Evolutionary conservation across 2,329 filamentous ascomycete species (phyloP), one percentile per base, ranked within the genome.

Genomic region (Verticillium klebahnii): DNA sequence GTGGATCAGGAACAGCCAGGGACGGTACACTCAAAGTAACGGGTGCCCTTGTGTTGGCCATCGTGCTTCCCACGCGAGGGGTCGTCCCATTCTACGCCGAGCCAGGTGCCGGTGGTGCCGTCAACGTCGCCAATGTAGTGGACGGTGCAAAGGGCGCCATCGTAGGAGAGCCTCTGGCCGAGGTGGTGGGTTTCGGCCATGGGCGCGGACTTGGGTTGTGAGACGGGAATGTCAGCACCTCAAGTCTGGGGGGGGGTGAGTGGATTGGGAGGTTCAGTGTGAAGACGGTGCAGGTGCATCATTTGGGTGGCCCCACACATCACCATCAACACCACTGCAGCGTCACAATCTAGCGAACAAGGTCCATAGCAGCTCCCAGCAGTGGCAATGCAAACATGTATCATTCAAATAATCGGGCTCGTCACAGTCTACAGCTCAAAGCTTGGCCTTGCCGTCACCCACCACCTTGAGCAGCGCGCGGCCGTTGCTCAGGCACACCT

Each of bases 71-170:
- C 95, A 69, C 93, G 85, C 40, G 81, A 83, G 61, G 88, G 80
- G 73, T 97, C 91, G 76, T 98, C 94, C 95, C 95, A 99, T 82
- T 99, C 95, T 57, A 98, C 92, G 56, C 95, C 95, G 37, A 98
- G 83, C 93, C 94, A 98, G 65, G 84, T 80, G 57, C 92, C 91
- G 54, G 85, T 82, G 9, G 92, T 93, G 67, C 90, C 91, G 58
- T 85, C 82, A 8, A 98, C 89, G 37, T 83, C 75, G 55, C 95
- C 95, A 64, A 91, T 77, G 72, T 93, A 98, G 64, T 92, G 88
- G 62, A 98, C 84, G 1, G 94, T 98, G 76, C 93, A 97, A 52
- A 90, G 77, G 23, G 87, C 86, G 36, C 86, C 87, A 60, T 60
- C 59, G 69, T 91, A 96, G 3, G 92, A 96, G 50, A 94, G 80